These are phyloP conservation scores for Paecilomyces dactylethromorphus DNA, from an alignment of 2,329 filamentous ascomycete genomes.

Conservation along the genomic window DNA sequence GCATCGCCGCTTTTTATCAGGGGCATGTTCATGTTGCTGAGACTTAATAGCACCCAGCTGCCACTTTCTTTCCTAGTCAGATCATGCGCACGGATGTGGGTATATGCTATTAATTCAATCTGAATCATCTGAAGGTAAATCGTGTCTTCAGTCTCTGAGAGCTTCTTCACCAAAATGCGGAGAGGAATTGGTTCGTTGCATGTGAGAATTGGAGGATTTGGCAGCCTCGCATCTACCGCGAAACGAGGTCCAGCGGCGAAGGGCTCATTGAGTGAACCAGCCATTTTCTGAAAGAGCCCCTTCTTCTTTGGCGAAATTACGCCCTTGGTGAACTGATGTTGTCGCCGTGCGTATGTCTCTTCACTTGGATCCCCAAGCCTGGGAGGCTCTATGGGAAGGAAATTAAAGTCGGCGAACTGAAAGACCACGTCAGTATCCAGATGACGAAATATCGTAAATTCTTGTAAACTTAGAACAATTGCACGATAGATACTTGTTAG, in stretches of 20 bases:
- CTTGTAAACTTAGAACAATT: background rate
- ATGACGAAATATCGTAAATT: background rate
- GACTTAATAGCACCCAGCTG: conserved; percentile 69
- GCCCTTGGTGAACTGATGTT: conserved; percentile 51
- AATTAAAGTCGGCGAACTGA: conserved; percentile 61
- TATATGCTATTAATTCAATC: conserved; percentile 73
- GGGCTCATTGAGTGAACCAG: conserved; percentile 19
- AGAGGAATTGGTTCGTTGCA: conserved; percentile 82
- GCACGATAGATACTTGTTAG: background rate
- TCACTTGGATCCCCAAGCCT: conserved; percentile 60
- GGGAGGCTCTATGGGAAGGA: conserved; percentile 88
- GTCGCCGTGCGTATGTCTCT: conserved; percentile 76
- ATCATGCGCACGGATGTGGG: conserved; percentile 71
- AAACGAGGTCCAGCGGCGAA: conserved; percentile 48
- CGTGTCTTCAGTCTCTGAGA: conserved; percentile 60
- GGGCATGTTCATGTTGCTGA: conserved; percentile 64
- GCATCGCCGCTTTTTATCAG: conserved; percentile 55
- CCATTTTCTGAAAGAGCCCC: conserved; percentile 51
- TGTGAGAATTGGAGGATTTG: conserved; percentile 80
- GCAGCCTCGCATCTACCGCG: conserved; percentile 75
- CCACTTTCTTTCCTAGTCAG: conserved; percentile 62
- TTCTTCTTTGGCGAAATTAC: conserved; percentile 43
- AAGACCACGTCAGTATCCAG: conserved; percentile 12
- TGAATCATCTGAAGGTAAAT: conserved; percentile 74
- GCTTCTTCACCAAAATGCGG: conserved; percentile 70